Percentiles rank a stretch among this genome's conserved stretches.
Evolutionary conservation across 805 yeast genomes (phyloP).

Genomic region (Barnettozyma siamensis): DNA sequence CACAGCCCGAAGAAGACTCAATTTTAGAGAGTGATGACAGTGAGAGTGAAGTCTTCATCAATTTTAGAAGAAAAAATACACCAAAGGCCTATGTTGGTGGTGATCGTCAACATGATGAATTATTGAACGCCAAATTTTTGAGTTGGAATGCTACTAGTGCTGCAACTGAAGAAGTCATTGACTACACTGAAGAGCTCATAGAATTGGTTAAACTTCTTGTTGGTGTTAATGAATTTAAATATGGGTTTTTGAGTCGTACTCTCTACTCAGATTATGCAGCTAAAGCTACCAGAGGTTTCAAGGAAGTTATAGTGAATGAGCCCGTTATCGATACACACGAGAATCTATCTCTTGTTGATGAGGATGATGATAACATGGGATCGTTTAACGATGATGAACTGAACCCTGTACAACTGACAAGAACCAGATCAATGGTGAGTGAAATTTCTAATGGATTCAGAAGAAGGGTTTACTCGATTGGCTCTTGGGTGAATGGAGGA

Average conservation of each 20-base stretch:
- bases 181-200: conserved; percentile 41
- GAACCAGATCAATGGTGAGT: neutral
- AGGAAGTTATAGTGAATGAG: neutral
- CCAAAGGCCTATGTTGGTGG: conserved; percentile 4
- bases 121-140: conserved; percentile 34
- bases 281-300: conserved; percentile 33
- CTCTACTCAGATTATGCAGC: conserved; percentile 38
- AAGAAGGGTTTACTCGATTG: conserved; percentile 32
- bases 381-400: neutral
- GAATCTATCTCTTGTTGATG: conserved; percentile 2
- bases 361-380: neutral
- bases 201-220: conserved; percentile 37
- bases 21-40: conserved; percentile 17
- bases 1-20: neutral
- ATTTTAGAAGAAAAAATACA: conserved; percentile 8
- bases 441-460: conserved; percentile 27
- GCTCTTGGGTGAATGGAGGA: conserved; percentile 26
- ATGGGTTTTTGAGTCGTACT: conserved; percentile 46
- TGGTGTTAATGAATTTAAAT: conserved; percentile 45
- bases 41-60: conserved; percentile 21
- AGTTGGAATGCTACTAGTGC: conserved; percentile 49
- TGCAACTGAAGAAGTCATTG: conserved; percentile 44
- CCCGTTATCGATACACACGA: neutral
- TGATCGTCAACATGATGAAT: conserved; percentile 22
- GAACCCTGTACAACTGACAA: conserved; percentile 8